phyloP scores from a whole-genome alignment of 352 stramenopile genomes.

The Globisporangium ultimum region DNA sequence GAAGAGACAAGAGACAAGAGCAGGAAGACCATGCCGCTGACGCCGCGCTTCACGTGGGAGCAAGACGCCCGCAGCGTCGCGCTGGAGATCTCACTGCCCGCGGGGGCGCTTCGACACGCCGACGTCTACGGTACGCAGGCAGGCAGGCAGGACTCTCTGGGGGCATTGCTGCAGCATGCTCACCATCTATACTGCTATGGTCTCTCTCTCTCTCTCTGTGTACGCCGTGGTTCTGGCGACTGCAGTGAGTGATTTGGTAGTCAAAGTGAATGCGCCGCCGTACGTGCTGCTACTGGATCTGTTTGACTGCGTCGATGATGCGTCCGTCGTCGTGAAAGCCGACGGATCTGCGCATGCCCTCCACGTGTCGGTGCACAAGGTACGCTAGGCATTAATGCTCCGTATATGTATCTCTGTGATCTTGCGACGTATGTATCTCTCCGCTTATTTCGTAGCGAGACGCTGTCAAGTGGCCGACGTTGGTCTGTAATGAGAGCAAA shows the following conservation, averaged over 20 bases:
- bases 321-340: constrained; percentile 43
- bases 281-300: constrained; percentile 80
- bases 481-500: constrained; percentile 40
- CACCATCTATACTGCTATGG: too few relatives aligned
- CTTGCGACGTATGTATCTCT: too few relatives aligned
- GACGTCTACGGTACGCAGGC: constrained; percentile 62
- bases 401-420: too few relatives aligned
- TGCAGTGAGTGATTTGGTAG: constrained; percentile 66
- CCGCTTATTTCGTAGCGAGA: not conserved
- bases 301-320: constrained; percentile 48
- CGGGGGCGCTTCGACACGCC: constrained; percentile 36
- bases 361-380: constrained; percentile 49
- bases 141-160: too few relatives aligned
- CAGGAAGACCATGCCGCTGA: constrained; percentile 45
- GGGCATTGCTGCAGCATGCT: too few relatives aligned
- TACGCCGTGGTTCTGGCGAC: not conserved
- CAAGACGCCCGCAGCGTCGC: constrained; percentile 46
- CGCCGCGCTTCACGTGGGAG: constrained; percentile 62
- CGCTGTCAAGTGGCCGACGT: constrained; percentile 34
- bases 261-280: constrained; percentile 77
- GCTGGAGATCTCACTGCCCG: constrained; percentile 51
- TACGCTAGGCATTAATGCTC: constrained; percentile 1
- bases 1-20: not conserved
- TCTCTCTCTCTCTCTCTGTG: too few relatives aligned
- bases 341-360: constrained; percentile 34